phyloP scores from a whole-genome alignment of 306 rosid genomes.

The Geum urbanum region DNA sequence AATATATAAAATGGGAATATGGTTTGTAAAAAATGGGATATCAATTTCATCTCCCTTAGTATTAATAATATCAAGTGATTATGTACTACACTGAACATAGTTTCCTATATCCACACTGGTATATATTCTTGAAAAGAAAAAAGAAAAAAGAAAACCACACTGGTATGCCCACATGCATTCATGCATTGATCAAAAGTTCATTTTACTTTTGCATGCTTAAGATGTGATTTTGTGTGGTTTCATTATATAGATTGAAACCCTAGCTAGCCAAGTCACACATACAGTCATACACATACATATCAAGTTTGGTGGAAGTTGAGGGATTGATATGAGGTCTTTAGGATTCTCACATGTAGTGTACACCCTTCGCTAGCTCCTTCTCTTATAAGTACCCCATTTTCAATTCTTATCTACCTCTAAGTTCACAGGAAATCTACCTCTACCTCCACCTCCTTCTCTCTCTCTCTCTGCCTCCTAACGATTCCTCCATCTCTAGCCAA shows the following conservation, averaged over 20 bases:
- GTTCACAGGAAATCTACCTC: slow-evolving; percentile 15
- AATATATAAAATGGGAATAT: too few relatives aligned
- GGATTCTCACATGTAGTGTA: slow-evolving; percentile 33
- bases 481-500: background rate
- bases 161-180: background rate
- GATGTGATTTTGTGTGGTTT: slow-evolving; percentile 34
- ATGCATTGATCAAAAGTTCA: background rate
- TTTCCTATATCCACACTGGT: background rate
- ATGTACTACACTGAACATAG: too few relatives aligned
- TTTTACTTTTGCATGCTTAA: slow-evolving; percentile 30
- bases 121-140: background rate
- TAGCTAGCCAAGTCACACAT: background rate
- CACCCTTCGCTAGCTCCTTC: background rate
- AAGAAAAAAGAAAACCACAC: background rate
- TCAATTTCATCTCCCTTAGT: too few relatives aligned
- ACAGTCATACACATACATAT: background rate
- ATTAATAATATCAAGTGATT: too few relatives aligned
- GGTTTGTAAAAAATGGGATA: too few relatives aligned
- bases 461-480: background rate
- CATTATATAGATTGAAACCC: slow-evolving; percentile 36
- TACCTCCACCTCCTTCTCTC: slow-evolving; percentile 7
- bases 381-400: slow-evolving; percentile 31
- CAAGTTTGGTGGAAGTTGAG: slow-evolving; percentile 74
- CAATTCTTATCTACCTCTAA: slow-evolving; percentile 7
- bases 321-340: background rate